Evolutionary conservation across 495 filamentous ascomycete species (phyloP).

Genomic region (Neurospora cerealis): DNA sequence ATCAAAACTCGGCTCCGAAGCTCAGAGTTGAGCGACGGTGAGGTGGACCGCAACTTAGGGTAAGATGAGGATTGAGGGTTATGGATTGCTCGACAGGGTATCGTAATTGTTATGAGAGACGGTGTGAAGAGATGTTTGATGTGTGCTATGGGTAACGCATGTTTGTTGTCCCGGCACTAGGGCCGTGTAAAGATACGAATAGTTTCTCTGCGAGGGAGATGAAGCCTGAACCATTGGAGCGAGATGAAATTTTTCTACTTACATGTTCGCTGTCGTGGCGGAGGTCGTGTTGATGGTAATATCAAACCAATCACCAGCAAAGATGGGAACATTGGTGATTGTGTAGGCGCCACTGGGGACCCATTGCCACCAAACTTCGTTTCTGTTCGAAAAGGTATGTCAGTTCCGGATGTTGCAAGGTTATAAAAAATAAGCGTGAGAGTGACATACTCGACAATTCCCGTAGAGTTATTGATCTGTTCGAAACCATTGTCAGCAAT

Average conservation of each 20-base stretch:
- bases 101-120: neutral
- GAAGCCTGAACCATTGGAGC: neutral
- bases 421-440: neutral
- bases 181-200: neutral
- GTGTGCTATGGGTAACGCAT: neutral
- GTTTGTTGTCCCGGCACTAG: neutral
- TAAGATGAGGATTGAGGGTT: neutral
- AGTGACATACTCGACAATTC: slow-evolving; percentile 6
- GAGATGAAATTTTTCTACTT: neutral
- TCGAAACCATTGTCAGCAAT: neutral
- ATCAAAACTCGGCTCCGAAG: neutral
- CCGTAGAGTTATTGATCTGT: slow-evolving; percentile 16
- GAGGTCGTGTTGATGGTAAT: slow-evolving; percentile 19
- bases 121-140: neutral
- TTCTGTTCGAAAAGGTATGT: neutral
- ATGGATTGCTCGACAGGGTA: neutral
- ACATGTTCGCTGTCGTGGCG: slow-evolving; percentile 13
- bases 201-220: neutral
- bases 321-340: slow-evolving; percentile 16
- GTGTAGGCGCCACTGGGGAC: slow-evolving; percentile 10
- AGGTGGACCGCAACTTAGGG: neutral
- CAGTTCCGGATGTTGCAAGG: neutral
- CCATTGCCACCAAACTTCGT: slow-evolving; percentile 26
- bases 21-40: fast-evolving
- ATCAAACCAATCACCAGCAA: slow-evolving; percentile 19